These are phyloP conservation scores for Exophiala sp. DNA, from an alignment of 2,329 filamentous ascomycete species.

Conservation along the genomic window DNA sequence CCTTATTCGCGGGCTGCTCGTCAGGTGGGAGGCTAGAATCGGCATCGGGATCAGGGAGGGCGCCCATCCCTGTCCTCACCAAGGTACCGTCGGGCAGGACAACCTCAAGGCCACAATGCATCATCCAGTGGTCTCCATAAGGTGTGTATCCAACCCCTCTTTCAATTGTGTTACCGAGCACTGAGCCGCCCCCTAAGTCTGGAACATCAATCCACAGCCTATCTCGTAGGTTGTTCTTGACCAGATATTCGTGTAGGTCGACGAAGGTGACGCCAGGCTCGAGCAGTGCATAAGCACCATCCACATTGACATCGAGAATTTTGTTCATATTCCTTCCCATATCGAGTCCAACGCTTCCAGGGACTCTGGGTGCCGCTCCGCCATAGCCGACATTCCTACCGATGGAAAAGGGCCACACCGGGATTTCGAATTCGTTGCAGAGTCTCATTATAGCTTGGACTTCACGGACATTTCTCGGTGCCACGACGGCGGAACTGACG, in stretches of 20 bases:
- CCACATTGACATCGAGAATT: slow-evolving; percentile 34
- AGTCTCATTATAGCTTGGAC: slow-evolving; percentile 32
- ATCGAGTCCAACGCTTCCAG: slow-evolving; percentile 45
- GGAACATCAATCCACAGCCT: slow-evolving; percentile 50
- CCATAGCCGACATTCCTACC: slow-evolving; percentile 50
- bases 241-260: slow-evolving; percentile 43
- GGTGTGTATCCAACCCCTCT: slow-evolving; percentile 36
- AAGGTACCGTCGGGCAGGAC: slow-evolving; percentile 41
- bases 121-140: slow-evolving; percentile 46
- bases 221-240: slow-evolving; percentile 37
- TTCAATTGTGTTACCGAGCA: slow-evolving; percentile 51
- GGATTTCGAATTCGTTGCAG: slow-evolving; percentile 35
- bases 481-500: slow-evolving; percentile 43
- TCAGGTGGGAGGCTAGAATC: slow-evolving; percentile 7
- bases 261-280: slow-evolving; percentile 47
- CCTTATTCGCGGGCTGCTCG: slow-evolving; percentile 31
- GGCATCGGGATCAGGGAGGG: slow-evolving; percentile 18
- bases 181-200: slow-evolving; percentile 50
- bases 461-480: slow-evolving; percentile 30
- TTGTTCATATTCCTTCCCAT: slow-evolving; percentile 38
- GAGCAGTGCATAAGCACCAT: slow-evolving; percentile 33
- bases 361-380: slow-evolving; percentile 46
- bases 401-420: slow-evolving; percentile 35
- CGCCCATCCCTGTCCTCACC: slow-evolving; percentile 43
- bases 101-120: slow-evolving; percentile 45